Percentiles rank a stretch among this genome's conserved stretches.
Conservation (phyloP, 305 asterid species). For the Euphrasia arctica region DNA sequence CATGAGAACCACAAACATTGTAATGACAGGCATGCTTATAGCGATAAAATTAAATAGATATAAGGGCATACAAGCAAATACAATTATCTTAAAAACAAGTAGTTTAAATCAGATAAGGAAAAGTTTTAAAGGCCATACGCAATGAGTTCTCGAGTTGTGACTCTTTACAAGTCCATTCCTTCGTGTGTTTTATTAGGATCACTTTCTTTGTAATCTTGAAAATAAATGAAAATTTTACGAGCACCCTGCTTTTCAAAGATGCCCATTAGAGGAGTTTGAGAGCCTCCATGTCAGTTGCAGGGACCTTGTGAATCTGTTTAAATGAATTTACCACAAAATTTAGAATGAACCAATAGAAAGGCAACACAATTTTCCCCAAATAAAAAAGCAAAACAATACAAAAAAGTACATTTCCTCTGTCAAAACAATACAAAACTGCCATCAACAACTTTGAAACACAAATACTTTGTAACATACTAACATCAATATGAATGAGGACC, state of each 20-base stretch:
- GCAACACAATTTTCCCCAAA: too few relatives aligned
- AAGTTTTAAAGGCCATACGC: conserved; percentile 49
- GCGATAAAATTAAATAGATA: too few relatives aligned
- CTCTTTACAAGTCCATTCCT: conserved; percentile 90
- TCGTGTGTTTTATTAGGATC: conserved; percentile 95
- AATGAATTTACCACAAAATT: conserved; percentile 23
- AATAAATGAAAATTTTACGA: conserved; percentile 83
- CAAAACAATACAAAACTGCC: not conserved
- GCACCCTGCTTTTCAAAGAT: conserved; percentile 97
- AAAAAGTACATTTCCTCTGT: not conserved
- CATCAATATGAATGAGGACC: conserved; percentile 89
- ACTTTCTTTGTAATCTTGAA: conserved; percentile 76
- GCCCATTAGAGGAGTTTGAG: conserved; percentile 96
- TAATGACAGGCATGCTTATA: too few relatives aligned
- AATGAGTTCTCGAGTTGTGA: conserved; percentile 75
- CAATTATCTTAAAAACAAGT: too few relatives aligned
- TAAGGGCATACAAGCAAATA: too few relatives aligned
- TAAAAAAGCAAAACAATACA: not conserved
- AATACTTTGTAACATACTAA: conserved; percentile 43
- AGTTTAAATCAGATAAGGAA: not conserved
- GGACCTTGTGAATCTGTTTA: conserved; percentile 87
- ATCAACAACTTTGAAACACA: not conserved
- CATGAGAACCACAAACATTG: too few relatives aligned
- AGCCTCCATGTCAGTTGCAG: conserved; percentile 98
- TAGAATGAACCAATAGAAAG: not conserved